These are phyloP conservation scores for Hortaea sp. DNA, from an alignment of 2,329 filamentous ascomycete species.

Conservation along the genomic window DNA sequence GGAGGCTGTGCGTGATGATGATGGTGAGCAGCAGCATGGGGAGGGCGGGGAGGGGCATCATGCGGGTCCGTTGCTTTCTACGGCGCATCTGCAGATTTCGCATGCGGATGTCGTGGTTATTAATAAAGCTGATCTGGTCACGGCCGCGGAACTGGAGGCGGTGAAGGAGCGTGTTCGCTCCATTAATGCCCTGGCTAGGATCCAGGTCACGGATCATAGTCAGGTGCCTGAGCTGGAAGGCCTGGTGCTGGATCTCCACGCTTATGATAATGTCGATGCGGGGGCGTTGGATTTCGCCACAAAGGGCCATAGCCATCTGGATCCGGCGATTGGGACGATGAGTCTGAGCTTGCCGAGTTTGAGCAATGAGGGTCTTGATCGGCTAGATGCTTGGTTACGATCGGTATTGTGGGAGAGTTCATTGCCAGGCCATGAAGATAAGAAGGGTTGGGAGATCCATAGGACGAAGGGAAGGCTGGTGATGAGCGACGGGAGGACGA, in stretches of 20 bases:
- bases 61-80: conserved; percentile 66
- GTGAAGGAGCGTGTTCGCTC: conserved; percentile 64
- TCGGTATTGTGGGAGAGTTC: conserved; percentile 67
- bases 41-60: conserved; percentile 32
- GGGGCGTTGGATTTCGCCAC: conserved; percentile 53
- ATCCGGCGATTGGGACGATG: conserved; percentile 79
- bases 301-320: conserved; percentile 83
- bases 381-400: conserved; percentile 72
- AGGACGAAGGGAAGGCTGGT: conserved; percentile 72
- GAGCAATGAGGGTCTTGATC: conserved; percentile 44
- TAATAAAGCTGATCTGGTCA: conserved; percentile 86
- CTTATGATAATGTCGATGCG: conserved; percentile 73
- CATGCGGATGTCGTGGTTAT: conserved; percentile 92
- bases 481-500: conserved; percentile 53
- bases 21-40: conserved; percentile 24
- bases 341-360: conserved; percentile 59
- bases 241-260: conserved; percentile 78
- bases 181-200: conserved; percentile 81
- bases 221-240: conserved; percentile 74
- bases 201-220: conserved; percentile 73
- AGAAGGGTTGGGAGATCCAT: conserved; percentile 64
- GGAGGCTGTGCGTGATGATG: conserved; percentile 12
- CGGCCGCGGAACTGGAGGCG: conserved; percentile 53
- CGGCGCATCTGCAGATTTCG: conserved; percentile 90
- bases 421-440: conserved; percentile 7